These are phyloP conservation scores for Penicillium desertorum DNA, from an alignment of 495 filamentous ascomycete genomes.

Conservation along the genomic window DNA sequence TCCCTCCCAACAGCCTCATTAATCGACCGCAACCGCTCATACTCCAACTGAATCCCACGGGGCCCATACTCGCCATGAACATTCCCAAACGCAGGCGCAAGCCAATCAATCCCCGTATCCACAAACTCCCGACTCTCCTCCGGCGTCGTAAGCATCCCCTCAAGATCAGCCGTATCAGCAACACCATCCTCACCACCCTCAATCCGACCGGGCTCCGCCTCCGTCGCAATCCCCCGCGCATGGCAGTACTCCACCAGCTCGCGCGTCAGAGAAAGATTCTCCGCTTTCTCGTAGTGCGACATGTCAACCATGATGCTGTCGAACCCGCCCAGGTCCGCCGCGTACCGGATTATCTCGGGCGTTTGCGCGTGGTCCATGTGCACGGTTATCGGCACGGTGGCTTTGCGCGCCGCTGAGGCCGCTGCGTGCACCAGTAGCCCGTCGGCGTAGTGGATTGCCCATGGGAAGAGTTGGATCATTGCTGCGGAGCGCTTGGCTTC, in stretches of 20 bases:
- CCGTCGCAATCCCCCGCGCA: constrained; percentile 70
- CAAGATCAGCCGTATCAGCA: constrained; percentile 70
- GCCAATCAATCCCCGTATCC: constrained; percentile 75
- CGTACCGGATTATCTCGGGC: constrained; percentile 65
- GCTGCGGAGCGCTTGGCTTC: constrained; percentile 70
- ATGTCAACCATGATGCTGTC: constrained; percentile 85
- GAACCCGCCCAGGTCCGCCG: constrained; percentile 65
- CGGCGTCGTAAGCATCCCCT: constrained; percentile 72
- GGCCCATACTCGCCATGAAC: constrained; percentile 82
- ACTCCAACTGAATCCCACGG: constrained; percentile 70
- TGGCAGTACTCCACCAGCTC: constrained; percentile 73
- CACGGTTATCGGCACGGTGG: constrained; percentile 67
- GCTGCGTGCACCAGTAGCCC: constrained; percentile 63
- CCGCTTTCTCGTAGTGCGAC: constrained; percentile 78
- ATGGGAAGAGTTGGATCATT: constrained; percentile 85
- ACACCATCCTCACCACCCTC: constrained; percentile 85
- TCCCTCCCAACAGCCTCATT: constrained; percentile 58
- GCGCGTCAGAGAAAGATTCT: constrained; percentile 70
- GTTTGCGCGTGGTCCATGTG: constrained; percentile 78
- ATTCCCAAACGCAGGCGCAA: constrained; percentile 83
- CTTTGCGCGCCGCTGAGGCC: constrained; percentile 60
- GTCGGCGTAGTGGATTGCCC: constrained; percentile 72
- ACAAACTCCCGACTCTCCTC: constrained; percentile 78
- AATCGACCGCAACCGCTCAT: constrained; percentile 64
- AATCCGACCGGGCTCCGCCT: constrained; percentile 80